Evolutionary conservation across 805 yeast genomes (phyloP).

Genomic region (Ogataea trehaloabstinens): DNA sequence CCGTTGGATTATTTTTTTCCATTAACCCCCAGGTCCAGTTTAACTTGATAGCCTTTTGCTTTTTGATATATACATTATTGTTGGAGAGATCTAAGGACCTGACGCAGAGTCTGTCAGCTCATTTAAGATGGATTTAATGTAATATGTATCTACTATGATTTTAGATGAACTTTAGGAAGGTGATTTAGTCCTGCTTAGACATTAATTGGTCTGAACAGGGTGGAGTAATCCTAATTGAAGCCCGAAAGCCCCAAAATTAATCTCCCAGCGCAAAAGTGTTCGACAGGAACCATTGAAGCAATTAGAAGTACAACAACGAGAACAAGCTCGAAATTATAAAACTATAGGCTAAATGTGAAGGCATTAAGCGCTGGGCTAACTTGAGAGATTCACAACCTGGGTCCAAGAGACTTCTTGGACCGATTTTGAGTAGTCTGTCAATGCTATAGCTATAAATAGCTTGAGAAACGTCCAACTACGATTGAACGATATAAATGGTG

Average conservation of each 20-base stretch:
- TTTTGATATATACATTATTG: too few relatives aligned
- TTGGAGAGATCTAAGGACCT: too few relatives aligned
- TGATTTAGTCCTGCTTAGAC: constrained; percentile 28
- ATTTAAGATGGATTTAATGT: too few relatives aligned
- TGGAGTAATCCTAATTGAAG: constrained; percentile 25
- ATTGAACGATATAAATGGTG: too few relatives aligned
- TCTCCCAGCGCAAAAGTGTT: constrained; percentile 28
- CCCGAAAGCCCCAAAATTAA: constrained; percentile 13
- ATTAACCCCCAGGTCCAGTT: too few relatives aligned
- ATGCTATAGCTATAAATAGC: too few relatives aligned
- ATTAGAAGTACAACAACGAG: constrained; percentile 7
- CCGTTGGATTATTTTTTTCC: too few relatives aligned
- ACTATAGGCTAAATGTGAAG: constrained; percentile 21
- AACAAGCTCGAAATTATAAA: constrained; percentile 9
- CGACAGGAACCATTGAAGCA: constrained; percentile 18
- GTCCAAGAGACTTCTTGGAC: background rate
- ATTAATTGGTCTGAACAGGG: constrained; percentile 23
- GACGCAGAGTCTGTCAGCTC: too few relatives aligned
- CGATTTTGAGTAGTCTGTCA: too few relatives aligned
- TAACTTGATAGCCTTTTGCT: too few relatives aligned
- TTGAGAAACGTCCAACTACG: too few relatives aligned
- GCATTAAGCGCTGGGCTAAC: constrained; percentile 22
- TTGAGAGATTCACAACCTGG: background rate
- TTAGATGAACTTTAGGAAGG: constrained; percentile 28
- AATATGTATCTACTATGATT: too few relatives aligned